These are phyloP conservation scores for Sporothrix pseudoabietina DNA, from an alignment of 2,329 filamentous ascomycete species.

Conservation along the genomic window DNA sequence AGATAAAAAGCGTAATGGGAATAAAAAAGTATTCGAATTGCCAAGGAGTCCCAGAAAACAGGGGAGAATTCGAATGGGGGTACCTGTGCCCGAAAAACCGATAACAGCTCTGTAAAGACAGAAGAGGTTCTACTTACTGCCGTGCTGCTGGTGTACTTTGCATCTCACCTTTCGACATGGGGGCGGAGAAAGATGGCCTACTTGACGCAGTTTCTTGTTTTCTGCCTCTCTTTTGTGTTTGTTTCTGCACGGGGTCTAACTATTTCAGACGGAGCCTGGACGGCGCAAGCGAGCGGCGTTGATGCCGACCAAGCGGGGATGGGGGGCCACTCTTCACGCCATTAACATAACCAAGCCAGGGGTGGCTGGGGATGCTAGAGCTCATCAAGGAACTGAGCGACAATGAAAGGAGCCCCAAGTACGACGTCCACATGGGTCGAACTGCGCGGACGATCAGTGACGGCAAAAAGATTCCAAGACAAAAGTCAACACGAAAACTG, in stretches of 20 bases:
- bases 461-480: not conserved
- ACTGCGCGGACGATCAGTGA: not conserved
- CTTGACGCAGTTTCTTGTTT: conserved; percentile 4
- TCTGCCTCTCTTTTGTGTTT: not conserved
- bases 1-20: not conserved
- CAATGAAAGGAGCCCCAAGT: not conserved
- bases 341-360: not conserved
- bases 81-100: conserved; percentile 2
- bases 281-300: conserved; percentile 1
- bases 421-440: not conserved
- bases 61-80: conserved; percentile 9
- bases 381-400: not conserved
- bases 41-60: conserved; percentile 5
- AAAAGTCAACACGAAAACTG: not conserved
- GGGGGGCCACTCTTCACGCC: not conserved
- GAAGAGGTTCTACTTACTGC: not conserved
- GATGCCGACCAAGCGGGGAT: conserved; percentile 1
- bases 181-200: not conserved
- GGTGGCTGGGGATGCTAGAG: not conserved
- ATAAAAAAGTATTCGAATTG: not conserved
- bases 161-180: not conserved
- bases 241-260: not conserved
- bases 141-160: not conserved
- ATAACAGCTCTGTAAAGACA: not conserved
- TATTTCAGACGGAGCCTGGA: not conserved